Evolutionary conservation across 78 protist species (phyloP), one percentile per base, ranked within the genome.

Genomic region (Cavenderia fasciculata): DNA sequence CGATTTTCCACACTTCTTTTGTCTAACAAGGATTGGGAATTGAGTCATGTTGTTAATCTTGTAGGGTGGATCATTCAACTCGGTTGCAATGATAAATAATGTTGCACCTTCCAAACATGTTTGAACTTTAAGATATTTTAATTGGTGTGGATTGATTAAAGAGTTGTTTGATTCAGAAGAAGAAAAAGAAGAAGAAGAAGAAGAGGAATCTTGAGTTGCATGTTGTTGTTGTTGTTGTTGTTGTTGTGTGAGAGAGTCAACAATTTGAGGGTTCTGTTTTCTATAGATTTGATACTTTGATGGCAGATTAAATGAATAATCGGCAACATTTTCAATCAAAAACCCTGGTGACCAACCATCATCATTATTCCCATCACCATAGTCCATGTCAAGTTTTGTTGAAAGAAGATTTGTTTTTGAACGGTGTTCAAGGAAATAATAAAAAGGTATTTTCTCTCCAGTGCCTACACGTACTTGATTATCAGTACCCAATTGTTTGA

Each of bases 91-190:
- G 0, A 82, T 52, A 2, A 82, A 56, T 4, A 68, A 33, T 33
- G 74, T 63, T n/a, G 90, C 76, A 25, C 44, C 78, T 38, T 82
- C 90, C 5, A 82, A 27, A 66, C 71, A 56, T 4, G 76, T 65
- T 44, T 82, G 72, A 27, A 82, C 44, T 43, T 49, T 65, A n/a
- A 82, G 23, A n/a, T 44, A 82, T n/a, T n/a, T n/a, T n/a, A n/a
- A n/a, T n/a, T n/a, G n/a, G n/a, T n/a, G n/a, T n/a, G n/a, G n/a
- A n/a, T n/a, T n/a, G n/a, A n/a, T n/a, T n/a, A n/a, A n/a, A n/a
- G n/a, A n/a, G n/a, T n/a, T n/a, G n/a, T n/a, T n/a, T n/a, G n/a
- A n/a, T n/a, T n/a, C n/a, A n/a, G n/a, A n/a, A n/a, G n/a, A n/a
- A n/a, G n/a, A n/a, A n/a, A n/a, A n/a, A n/a, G n/a, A n/a, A n/a